phyloP scores from a whole-genome alignment of 2,329 filamentous ascomycete species.

The Falciphora oryzae region DNA sequence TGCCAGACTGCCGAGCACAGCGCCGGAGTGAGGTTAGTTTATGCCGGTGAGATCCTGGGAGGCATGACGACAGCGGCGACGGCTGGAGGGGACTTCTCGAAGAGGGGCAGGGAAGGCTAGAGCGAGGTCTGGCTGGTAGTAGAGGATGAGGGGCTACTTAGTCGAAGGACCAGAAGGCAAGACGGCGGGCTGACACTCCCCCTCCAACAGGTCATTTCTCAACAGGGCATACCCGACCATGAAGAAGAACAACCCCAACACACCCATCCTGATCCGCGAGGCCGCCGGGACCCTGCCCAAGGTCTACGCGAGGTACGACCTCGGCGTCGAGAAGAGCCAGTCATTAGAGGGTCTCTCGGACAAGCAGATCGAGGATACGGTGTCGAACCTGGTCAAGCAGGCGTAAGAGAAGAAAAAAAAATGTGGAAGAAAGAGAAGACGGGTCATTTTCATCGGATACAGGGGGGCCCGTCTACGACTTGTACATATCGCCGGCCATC shows the following conservation, averaged over 20 bases:
- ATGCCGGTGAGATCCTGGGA: no score
- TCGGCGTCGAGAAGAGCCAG: conserved; percentile 51
- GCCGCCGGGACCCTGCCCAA: conserved; percentile 76
- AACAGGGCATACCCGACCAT: conserved; percentile 91
- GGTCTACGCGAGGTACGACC: conserved; percentile 84
- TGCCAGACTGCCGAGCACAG: conserved; percentile 92
- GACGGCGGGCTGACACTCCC: background rate
- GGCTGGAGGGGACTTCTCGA: no score
- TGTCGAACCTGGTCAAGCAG: conserved; percentile 47
- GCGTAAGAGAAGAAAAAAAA: background rate
- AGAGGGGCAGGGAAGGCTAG: no score
- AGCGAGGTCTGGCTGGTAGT: background rate
- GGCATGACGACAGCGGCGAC: no score
- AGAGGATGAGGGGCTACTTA: background rate
- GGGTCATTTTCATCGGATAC: background rate
- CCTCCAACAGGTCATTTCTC: conserved; percentile 68
- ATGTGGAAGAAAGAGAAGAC: no score
- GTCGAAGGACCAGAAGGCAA: background rate
- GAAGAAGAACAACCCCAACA: conserved; percentile 98
- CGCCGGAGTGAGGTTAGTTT: conserved; percentile 39
- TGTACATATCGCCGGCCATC: conserved; percentile 2
- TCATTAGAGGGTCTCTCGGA: conserved; percentile 52
- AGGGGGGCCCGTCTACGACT: background rate
- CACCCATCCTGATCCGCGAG: conserved; percentile 91
- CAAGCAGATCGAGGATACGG: conserved; percentile 56